phyloP scores from a whole-genome alignment of 306 rosid species.

The Sphenostylis stenocarpa region DNA sequence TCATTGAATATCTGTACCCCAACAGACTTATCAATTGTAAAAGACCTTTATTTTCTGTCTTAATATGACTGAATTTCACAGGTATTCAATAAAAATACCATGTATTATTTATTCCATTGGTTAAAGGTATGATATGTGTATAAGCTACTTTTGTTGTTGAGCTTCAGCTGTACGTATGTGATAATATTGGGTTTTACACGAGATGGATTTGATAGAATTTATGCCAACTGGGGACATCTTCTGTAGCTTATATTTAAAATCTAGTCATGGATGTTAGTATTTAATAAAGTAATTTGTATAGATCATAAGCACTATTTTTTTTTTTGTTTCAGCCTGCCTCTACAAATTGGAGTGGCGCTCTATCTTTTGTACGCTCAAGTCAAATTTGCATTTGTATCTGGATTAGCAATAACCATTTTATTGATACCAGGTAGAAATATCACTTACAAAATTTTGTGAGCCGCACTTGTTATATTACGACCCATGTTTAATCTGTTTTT shows the following conservation, averaged over 20 bases:
- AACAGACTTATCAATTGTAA: slow-evolving; percentile 1
- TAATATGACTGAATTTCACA: background rate
- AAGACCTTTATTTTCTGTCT: slow-evolving; percentile 15
- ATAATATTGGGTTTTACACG: background rate
- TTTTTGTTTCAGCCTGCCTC: slow-evolving; percentile 83
- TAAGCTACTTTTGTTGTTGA: background rate
- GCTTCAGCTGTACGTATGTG: background rate
- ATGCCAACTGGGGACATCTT: background rate
- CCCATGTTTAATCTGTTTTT: slow-evolving; percentile 18
- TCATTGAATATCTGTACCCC: slow-evolving; percentile 5
- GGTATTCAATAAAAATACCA: background rate
- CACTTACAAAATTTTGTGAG: background rate
- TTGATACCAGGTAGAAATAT: slow-evolving; percentile 84
- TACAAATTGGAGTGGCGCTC: slow-evolving; percentile 92
- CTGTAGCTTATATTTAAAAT: slow-evolving; percentile 8
- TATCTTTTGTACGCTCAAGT: slow-evolving; percentile 89
- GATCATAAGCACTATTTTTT: slow-evolving; percentile 29
- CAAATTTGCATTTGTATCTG: slow-evolving; percentile 90
- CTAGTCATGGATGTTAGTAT: slow-evolving; percentile 11
- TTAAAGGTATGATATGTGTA: slow-evolving; percentile 2
- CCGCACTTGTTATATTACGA: background rate
- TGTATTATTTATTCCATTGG: background rate
- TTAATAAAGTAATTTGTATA: background rate
- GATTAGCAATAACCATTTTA: slow-evolving; percentile 78
- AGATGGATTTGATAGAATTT: background rate